Percentiles rank a stretch among this genome's conserved stretches.
Conservation (phyloP, 352 stramenopile genomes). For the Phytophthora vignae region DNA sequence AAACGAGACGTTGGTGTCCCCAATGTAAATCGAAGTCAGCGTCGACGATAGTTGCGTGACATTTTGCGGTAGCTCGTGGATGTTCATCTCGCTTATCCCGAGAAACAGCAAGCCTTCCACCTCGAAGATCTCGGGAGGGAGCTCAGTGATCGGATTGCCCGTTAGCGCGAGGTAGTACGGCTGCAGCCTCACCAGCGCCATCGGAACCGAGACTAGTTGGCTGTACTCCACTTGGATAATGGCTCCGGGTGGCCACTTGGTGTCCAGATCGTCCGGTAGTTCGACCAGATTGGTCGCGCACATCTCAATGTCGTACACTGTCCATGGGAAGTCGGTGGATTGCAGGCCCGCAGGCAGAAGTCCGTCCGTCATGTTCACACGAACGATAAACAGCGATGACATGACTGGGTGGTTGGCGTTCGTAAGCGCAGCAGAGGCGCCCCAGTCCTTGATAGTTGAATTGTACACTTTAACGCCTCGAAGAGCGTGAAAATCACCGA, state of each 20-base stretch:
- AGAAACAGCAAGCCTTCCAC: background rate
- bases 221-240: background rate
- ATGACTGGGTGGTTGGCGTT: slow-evolving; percentile 33
- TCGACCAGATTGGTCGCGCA: slow-evolving; percentile 43
- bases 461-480: slow-evolving; percentile 54
- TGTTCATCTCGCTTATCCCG: background rate
- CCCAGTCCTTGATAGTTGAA: slow-evolving; percentile 41
- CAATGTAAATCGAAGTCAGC: background rate
- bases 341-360: slow-evolving; percentile 43
- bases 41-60: background rate
- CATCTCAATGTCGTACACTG: slow-evolving; percentile 50
- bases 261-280: background rate
- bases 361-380: slow-evolving; percentile 43
- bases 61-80: background rate
- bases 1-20: background rate
- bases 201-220: background rate
- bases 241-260: background rate
- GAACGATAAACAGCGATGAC: slow-evolving; percentile 39
- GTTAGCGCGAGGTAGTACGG: background rate
- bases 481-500: slow-evolving; percentile 36
- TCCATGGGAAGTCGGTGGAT: slow-evolving; percentile 40
- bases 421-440: slow-evolving; percentile 27
- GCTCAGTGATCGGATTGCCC: background rate
- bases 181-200: slow-evolving; percentile 2
- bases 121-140: slow-evolving; percentile 22